Evolutionary conservation across 352 stramenopile species (phyloP), one percentile per base, ranked within the genome.

Genomic region (Thalassiosira hispida): DNA sequence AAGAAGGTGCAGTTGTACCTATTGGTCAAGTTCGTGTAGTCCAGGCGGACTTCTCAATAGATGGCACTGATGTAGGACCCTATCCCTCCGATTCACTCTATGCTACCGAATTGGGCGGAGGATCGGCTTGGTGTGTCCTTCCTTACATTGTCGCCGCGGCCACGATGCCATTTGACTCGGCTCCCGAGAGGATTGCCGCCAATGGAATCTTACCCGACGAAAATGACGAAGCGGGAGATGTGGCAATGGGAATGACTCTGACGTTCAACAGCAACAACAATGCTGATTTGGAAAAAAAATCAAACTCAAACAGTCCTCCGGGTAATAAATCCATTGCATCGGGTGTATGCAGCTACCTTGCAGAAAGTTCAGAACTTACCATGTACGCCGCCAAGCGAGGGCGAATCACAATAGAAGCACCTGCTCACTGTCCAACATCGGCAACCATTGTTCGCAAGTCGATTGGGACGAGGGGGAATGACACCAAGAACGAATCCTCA

Each of bases 21-120:
- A 70, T 92, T 40, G 86, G 86, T 33, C 65, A 84, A 20, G 80
- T 90, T 38, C 62, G 81, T 25, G 71, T 75, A 23, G 78, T 92
- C n/a, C 65, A 79, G 44, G 81, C 83, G 9, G 83, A 92, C 73
- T 92, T 90, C 60, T 86, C 88, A 20, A 90, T 92, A 47, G 78
- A 89, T 68, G 83, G 83, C 23, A 14, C 61, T 14, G 86, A 92
- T 65, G 73, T 71, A 0, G 85, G 85, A n/a, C 70, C 76, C 31
- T 92, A 92, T 66, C 86, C 86, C 0, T 71, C 71, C 1, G 87
- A 84, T 47, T 89, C 85, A 51, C 27, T 92, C 14, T 92, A 90
- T 56, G 71, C 87, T 22, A 69, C 73, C 22, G 77, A 85, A 51
- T 57, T 88, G 23, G 86, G 86, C 16, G 83, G 86, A n/a, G 86